Base-by-base conservation (phyloP, 768 basidiomycete genomes). In the Rossbeevera mucosa region DNA sequence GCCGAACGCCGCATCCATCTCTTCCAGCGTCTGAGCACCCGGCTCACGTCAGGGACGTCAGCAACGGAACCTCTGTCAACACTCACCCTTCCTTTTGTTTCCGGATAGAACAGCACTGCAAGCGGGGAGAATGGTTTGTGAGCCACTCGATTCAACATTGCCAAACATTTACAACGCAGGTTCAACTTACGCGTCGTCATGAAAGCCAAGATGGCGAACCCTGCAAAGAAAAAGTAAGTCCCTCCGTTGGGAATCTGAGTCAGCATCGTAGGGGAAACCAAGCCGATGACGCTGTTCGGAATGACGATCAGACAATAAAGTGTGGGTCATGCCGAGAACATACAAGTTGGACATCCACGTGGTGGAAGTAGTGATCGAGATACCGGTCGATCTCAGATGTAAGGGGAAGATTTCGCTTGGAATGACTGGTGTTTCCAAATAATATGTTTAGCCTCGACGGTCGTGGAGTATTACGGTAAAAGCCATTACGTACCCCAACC, bases 381-480 rank as follows among this genome's bases (percentile, higher is more conserved):
- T 70, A 22, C 74, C 74, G 13, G 72, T 75, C 7, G 72, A 69
- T 25, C 74, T 60, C 13, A 74, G 65, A 41, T 74, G 71, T 31
- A 75, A 52, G n/a, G 74, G 74, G 42, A 75, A 75, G 29, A 75
- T 62, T 54, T 75, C 74, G 25, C 67, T 69, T 12, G 74, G 73
- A 43, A 75, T 64, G 11, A 75, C 70, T 66, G n/a, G n/a, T n/a
- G 56, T 68, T 57, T 56, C 55, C 59, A 8, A 25, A 25, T 25
- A 25, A 25, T 4, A 25, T 25, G 25, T 4, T 25, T 7, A 25
- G 25, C 25, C 25, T n/a, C 25, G 25, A 25, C 30, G 14, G 30
- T 16, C 18, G 20, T 5, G 7, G 11, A n/a, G 8, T 8, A 12
- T 5, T n/a, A 54, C 53, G 48, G 13, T 7, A 8, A 7, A 28